Evolutionary conservation across 805 yeast species (phyloP).

Genomic region (Suhomyces pyralidae): DNA sequence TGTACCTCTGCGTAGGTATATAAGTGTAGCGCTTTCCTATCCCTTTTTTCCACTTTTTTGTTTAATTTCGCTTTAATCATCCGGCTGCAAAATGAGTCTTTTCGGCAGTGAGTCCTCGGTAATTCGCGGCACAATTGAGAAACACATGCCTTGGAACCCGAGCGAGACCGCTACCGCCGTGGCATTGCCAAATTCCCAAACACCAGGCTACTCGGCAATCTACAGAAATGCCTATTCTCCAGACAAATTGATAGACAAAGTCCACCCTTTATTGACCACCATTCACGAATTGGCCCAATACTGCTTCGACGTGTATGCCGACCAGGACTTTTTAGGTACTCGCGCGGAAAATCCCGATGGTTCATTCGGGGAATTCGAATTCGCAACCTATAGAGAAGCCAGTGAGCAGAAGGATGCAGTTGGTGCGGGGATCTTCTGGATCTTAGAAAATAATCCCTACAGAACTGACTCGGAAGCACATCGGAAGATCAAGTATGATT

Average conservation of each 20-base stretch:
- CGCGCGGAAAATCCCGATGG: constrained; percentile 16
- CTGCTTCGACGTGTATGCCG: constrained; percentile 12
- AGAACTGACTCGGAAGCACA: constrained; percentile 23
- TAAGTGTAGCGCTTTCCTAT: too few relatives aligned
- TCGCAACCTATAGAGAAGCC: constrained; percentile 27
- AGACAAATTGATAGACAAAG: constrained; percentile 17
- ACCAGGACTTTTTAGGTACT: constrained; percentile 13
- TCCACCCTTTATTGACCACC: constrained; percentile 19
- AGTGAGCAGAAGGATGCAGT: constrained; percentile 26
- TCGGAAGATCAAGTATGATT: constrained; percentile 18
- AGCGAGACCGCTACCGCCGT: constrained; percentile 4
- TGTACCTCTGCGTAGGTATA: too few relatives aligned
- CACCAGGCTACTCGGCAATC: constrained; percentile 26
- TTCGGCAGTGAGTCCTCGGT: neutral
- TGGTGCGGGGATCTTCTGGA: constrained; percentile 39
- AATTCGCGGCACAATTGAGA: neutral
- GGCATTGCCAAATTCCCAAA: constrained; percentile 17
- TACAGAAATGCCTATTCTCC: constrained; percentile 29
- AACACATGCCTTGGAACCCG: constrained; percentile 13
- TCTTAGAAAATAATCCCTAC: constrained; percentile 31
- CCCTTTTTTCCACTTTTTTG: too few relatives aligned
- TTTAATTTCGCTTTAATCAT: neutral
- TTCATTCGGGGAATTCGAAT: constrained; percentile 28
- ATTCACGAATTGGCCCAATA: constrained; percentile 14
- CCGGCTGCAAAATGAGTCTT: neutral